Percentiles rank a stretch among this genome's conserved stretches.
phyloP scores from a whole-genome alignment of 1,284 basidiomycete species.

The Inonotus obliquus region DNA sequence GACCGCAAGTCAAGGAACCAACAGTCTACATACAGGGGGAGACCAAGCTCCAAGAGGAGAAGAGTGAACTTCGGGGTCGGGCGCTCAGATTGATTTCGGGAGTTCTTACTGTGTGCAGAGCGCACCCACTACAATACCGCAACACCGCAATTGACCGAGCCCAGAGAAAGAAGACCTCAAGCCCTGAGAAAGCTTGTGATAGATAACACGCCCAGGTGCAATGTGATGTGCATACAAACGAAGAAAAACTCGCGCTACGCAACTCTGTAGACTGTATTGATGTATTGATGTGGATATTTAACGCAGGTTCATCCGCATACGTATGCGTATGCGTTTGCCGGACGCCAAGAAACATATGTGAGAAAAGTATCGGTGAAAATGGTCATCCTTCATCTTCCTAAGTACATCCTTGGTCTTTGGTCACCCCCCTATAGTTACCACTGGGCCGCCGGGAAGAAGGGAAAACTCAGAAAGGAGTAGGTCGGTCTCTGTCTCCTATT shows the following conservation, averaged over 20 bases:
- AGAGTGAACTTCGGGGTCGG: neutral
- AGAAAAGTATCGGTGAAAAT: neutral
- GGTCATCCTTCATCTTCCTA: neutral
- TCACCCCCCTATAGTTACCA: neutral
- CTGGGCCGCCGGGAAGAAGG: neutral
- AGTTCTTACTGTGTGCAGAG: no score
- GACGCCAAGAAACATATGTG: neutral
- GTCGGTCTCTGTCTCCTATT: no score
- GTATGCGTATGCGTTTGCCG: neutral
- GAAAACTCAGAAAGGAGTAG: no score
- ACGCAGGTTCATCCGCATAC: neutral
- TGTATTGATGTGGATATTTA: no score
- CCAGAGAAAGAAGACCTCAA: no score
- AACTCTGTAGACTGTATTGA: no score
- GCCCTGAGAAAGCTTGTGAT: no score
- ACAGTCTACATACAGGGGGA: neutral
- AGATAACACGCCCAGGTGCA: no score
- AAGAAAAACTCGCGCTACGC: neutral
- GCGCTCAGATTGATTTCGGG: no score
- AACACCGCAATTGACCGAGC: neutral
- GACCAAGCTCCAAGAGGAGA: neutral
- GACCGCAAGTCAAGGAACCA: neutral
- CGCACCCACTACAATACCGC: no score
- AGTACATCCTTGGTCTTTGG: no score
- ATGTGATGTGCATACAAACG: no score